Conservation (phyloP, 768 basidiomycete species). For the Podaxis sp. region DNA sequence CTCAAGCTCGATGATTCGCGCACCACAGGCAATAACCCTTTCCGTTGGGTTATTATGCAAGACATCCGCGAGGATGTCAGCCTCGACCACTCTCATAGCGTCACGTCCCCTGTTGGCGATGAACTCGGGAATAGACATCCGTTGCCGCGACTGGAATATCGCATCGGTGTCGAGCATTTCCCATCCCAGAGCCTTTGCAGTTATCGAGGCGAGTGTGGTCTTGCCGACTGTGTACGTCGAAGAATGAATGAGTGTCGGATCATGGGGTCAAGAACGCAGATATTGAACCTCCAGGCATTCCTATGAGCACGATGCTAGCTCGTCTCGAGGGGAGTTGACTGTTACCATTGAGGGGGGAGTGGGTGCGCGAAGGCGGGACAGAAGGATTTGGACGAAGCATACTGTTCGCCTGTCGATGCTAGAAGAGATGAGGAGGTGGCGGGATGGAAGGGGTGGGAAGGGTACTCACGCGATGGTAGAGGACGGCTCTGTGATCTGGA, state of each 20-base stretch:
- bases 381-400: constrained; percentile 5
- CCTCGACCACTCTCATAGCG: constrained; percentile 68
- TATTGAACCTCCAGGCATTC: constrained; percentile 63
- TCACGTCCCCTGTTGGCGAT: constrained; percentile 63
- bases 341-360: constrained; percentile 14
- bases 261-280: background rate
- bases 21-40: constrained; percentile 70
- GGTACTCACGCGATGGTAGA: constrained; percentile 8
- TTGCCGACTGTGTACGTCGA: constrained; percentile 48
- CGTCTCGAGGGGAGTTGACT: constrained; percentile 13
- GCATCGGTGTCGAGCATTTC: constrained; percentile 62
- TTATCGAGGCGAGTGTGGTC: constrained; percentile 64
- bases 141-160: constrained; percentile 47
- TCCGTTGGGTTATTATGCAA: constrained; percentile 43
- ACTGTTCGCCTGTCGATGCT: constrained; percentile 3
- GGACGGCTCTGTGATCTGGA: constrained; percentile 6
- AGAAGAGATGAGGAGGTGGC: no score
- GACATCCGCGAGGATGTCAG: constrained; percentile 50
- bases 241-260: background rate
- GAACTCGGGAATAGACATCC: constrained; percentile 47
- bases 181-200: constrained; percentile 55
- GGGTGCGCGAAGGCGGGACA: constrained; percentile 7
- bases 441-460: background rate
- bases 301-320: constrained; percentile 54
- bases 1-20: constrained; percentile 71